Percentiles rank a stretch among this genome's conserved stretches.
These are phyloP conservation scores for Pterocarpus macrocarpus DNA, from an alignment of 306 rosid genomes.

Conservation along the genomic window DNA sequence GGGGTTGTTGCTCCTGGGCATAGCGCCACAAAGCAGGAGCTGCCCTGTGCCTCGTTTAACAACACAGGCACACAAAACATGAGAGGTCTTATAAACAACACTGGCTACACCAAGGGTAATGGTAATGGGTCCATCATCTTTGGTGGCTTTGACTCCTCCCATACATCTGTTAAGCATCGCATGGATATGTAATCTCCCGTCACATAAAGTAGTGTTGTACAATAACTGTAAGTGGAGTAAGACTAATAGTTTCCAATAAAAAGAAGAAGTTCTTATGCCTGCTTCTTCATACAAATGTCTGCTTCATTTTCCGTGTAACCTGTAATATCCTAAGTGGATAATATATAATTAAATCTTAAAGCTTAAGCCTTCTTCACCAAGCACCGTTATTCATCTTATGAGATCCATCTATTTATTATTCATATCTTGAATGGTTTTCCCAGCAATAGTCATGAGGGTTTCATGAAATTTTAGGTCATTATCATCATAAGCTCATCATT, in stretches of 20 bases:
- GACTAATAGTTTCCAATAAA: slow-evolving; percentile 12
- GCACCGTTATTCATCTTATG: background rate
- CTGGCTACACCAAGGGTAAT: slow-evolving; percentile 54
- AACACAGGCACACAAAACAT: slow-evolving; percentile 55
- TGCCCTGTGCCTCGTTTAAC: slow-evolving; percentile 17
- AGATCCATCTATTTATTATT: no score
- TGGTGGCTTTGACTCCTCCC: slow-evolving; percentile 51
- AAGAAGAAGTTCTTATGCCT: slow-evolving; percentile 14
- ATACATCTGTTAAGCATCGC: background rate
- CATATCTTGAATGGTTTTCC: no score
- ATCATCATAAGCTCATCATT: no score
- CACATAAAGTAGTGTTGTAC: background rate
- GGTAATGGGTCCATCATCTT: slow-evolving; percentile 56
- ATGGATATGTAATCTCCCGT: background rate
- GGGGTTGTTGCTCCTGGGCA: background rate
- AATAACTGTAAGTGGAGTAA: slow-evolving; percentile 3
- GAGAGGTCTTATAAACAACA: slow-evolving; percentile 56
- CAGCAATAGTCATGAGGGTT: no score
- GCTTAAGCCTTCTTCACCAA: background rate
- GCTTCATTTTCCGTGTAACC: background rate
- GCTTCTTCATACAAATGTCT: background rate
- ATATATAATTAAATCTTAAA: background rate
- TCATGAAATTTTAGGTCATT: no score
- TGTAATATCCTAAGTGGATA: background rate
- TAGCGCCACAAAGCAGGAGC: background rate